Evolutionary conservation across 352 stramenopile species (phyloP), one percentile per base, ranked within the genome.

Genomic region (Phytopythium cucurbitacearum): DNA sequence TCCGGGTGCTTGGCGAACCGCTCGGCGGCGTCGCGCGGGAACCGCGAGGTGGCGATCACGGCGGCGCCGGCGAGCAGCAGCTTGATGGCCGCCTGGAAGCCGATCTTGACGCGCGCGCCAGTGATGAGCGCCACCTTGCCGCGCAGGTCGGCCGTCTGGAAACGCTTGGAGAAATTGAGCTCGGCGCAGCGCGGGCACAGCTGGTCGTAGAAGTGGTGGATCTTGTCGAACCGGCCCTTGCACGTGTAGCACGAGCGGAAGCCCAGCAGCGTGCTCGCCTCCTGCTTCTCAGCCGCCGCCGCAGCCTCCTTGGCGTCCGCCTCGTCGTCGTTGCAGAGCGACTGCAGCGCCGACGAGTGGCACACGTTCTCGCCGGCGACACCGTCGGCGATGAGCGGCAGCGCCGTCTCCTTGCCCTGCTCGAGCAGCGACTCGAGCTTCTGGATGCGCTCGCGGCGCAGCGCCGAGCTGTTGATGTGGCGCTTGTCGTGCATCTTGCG

Each of bases 191-290:
- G 65, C 32, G 94, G 94, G 56, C 96, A 99, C 7, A 99, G 66
- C 70, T 98, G 93, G 65, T 98, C 95, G 64, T 95, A 96, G 65
- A 98, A 99, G 67, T 98, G 97, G 56, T 97, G 80, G 57, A 98
- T 96, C 52, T 97, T 85, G 44, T 96, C 85, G 54, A 97, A 99
- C 38, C 94, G 87, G 9, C 76, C 71, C 65, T 98, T 98, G 73
- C 96, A 99, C 40, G 88, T 87, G 74, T 99, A 99, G 73, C 96
- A 99, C 33, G 96, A 98, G 5, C 95, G 87, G 61, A 93, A 93
- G 38, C 77, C 74, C 0, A 90, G 69, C 51, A 93, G 58, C 12
- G 62, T 71, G 43, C 75, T 89, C 3, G 75, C 77, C 45, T 89
- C 73, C 33, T 76, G 71, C 58, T 76, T 87, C 15, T 74, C 64